These are phyloP conservation scores for Ceratocystis cubensis DNA, from an alignment of 2,329 filamentous ascomycete genomes.

Conservation along the genomic window DNA sequence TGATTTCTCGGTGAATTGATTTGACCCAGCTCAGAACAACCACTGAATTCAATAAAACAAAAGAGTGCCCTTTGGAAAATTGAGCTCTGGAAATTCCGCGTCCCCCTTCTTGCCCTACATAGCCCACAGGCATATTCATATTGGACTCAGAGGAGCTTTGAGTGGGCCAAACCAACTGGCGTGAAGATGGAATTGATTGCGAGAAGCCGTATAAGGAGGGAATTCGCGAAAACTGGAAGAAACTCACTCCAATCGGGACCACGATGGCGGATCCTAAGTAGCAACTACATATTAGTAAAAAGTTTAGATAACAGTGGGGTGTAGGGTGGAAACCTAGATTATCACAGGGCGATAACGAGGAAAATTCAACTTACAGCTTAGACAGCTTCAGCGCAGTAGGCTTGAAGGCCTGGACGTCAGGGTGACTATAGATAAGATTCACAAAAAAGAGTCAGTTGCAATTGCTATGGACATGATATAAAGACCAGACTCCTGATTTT, in stretches of 20 bases:
- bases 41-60: background rate
- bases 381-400: conserved; percentile 83
- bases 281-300: conserved; percentile 18
- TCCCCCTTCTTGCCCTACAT: no score
- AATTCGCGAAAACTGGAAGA: conserved; percentile 8
- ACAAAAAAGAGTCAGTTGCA: conserved; percentile 5
- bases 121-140: no score
- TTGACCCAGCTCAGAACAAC: background rate
- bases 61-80: background rate
- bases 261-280: conserved; percentile 71
- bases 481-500: background rate
- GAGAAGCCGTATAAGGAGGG: background rate
- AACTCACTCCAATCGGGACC: conserved; percentile 96
- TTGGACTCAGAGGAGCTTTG: no score
- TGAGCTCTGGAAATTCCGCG: no score
- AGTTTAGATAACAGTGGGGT: conserved; percentile 1
- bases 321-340: background rate
- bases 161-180: no score
- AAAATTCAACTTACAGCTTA: conserved; percentile 60
- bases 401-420: conserved; percentile 94
- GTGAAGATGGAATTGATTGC: background rate
- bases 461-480: background rate
- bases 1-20: background rate
- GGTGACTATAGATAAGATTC: conserved; percentile 46
- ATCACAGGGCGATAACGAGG: background rate